phyloP scores from a whole-genome alignment of 2,329 filamentous ascomycete species.

The Xenosphaeropsis pyriputrescens region DNA sequence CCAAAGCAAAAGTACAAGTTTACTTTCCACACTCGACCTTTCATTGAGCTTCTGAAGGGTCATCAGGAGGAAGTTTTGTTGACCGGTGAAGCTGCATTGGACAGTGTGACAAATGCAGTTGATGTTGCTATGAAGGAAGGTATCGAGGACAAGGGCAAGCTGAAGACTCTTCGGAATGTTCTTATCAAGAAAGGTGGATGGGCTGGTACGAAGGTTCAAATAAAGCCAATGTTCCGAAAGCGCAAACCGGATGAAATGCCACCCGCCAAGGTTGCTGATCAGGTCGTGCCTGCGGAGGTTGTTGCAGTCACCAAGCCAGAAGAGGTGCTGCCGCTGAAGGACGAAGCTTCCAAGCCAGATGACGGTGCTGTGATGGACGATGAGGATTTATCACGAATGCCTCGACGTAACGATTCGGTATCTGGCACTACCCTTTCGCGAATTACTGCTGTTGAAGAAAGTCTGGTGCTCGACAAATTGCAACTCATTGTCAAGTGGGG shows the following conservation, averaged over 20 bases:
- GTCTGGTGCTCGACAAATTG: conserved; percentile 84
- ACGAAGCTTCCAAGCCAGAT: conserved; percentile 3
- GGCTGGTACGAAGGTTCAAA: conserved; percentile 95
- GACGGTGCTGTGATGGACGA: conserved; percentile 8
- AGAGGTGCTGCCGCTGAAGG: conserved; percentile 4
- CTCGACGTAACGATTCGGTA: conserved; percentile 66
- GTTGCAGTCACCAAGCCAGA: conserved; percentile 3
- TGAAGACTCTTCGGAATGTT: conserved; percentile 74
- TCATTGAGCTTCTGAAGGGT: conserved; percentile 85
- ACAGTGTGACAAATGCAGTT: conserved; percentile 81
- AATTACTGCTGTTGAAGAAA: conserved; percentile 85
- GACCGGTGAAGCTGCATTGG: conserved; percentile 78
- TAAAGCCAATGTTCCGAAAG: conserved; percentile 98
- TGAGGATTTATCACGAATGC: conserved; percentile 26
- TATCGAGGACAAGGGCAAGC: conserved; percentile 73
- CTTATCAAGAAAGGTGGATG: conserved; percentile 85
- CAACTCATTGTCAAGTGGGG: conserved; percentile 99
- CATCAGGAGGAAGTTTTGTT: conserved; percentile 93
- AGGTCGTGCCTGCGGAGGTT: conserved; percentile 6
- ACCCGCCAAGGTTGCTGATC: conserved; percentile 5
- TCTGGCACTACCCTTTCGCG: conserved; percentile 86
- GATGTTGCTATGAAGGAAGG: conserved; percentile 64
- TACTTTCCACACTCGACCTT: conserved; percentile 92
- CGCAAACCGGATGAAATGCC: conserved; percentile 50
- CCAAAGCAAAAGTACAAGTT: conserved; percentile 99